Percentiles rank a stretch among this genome's conserved stretches.
phyloP scores from a whole-genome alignment of 306 rosid species.

The Styphnolobium japonicum region DNA sequence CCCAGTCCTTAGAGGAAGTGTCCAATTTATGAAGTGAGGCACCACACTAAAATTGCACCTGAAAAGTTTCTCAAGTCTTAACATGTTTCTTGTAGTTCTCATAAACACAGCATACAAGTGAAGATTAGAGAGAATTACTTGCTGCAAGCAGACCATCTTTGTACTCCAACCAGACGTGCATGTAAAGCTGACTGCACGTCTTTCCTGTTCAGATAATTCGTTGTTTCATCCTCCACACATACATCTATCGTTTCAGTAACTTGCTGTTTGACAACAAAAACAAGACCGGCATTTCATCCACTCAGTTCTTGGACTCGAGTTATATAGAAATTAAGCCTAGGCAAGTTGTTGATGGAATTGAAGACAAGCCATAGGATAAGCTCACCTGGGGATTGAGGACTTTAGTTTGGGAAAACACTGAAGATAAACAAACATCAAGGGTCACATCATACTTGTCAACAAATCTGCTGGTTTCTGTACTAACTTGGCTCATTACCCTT shows the following conservation, averaged over 20 bases:
- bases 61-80: neutral
- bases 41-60: neutral
- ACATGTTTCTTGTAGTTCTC: neutral
- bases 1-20: no score
- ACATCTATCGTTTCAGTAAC: conserved; percentile 71
- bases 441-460: conserved; percentile 79
- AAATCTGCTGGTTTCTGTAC: conserved; percentile 69
- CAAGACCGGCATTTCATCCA: conserved; percentile 1
- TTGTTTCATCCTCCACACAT: conserved; percentile 89
- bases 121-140: conserved; percentile 44
- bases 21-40: neutral
- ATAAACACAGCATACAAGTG: neutral
- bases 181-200: conserved; percentile 82
- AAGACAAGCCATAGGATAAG: neutral
- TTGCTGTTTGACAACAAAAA: conserved; percentile 50
- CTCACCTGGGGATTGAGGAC: conserved; percentile 56
- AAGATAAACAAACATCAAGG: conserved; percentile 77
- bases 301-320: neutral
- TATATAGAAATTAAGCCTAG: neutral
- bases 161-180: conserved; percentile 77
- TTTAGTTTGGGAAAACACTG: conserved; percentile 63
- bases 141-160: conserved; percentile 89
- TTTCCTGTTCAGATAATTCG: conserved; percentile 70
- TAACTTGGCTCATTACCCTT: conserved; percentile 66
- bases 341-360: neutral